A percentile compares a stretch with the other conserved stretches of the same genome.
Evolutionary conservation across 192 early-diverging fungal genomes (phyloP).

Genomic region (Borealophlyctis nickersoniae): DNA sequence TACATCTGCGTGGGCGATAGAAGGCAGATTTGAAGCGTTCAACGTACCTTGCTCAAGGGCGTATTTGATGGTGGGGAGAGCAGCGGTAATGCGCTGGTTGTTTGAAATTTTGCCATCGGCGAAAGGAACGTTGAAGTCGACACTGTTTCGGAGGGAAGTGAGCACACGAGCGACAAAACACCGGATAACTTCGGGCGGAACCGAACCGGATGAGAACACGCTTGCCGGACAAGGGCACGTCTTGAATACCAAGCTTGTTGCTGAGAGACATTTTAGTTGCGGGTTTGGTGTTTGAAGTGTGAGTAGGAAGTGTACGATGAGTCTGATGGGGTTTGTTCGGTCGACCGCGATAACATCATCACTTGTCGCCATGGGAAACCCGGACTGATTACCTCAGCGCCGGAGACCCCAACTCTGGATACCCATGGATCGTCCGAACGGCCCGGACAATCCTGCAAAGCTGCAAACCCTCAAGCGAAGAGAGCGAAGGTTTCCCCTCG

Average conservation of each 20-base stretch:
- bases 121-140: conserved; percentile 99
- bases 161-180: neutral
- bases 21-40: conserved; percentile 4
- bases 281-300: neutral
- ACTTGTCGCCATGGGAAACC: no score
- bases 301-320: no score
- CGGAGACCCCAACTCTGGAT: no score
- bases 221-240: conserved; percentile 80
- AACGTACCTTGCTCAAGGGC: conserved; percentile 74
- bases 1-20: neutral
- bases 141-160: conserved; percentile 44
- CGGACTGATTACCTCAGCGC: no score
- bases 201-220: conserved; percentile 83
- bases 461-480: no score
- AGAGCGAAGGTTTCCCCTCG: no score
- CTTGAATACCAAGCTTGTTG: conserved; percentile 81
- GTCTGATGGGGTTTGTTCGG: no score
- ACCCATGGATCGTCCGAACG: no score
- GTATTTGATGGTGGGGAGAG: conserved; percentile 91
- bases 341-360: no score
- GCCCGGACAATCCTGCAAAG: no score
- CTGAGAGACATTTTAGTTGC: conserved; percentile 40
- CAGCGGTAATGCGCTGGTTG: conserved; percentile 94
- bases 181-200: neutral
- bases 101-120: conserved; percentile 89